Percentiles rank a stretch among this genome's conserved stretches.
phyloP scores from a whole-genome alignment of 2,329 filamentous ascomycete genomes.

The Huntiella bhutanensis region DNA sequence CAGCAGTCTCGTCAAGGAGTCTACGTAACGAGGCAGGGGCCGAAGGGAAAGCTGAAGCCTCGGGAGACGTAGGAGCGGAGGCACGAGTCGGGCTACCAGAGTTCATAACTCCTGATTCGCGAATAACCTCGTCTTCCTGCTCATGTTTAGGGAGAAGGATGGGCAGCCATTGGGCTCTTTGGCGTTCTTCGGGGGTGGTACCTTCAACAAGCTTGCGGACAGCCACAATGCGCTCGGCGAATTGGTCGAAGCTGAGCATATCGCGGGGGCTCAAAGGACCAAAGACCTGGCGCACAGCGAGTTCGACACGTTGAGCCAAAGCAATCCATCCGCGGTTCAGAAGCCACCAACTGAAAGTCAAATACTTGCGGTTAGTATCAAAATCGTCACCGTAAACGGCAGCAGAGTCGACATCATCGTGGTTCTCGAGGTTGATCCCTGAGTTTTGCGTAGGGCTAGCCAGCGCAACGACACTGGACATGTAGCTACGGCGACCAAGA shows the following conservation, averaged over 20 bases:
- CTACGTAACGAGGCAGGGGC: constrained; percentile 42
- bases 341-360: constrained; percentile 97
- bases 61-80: constrained; percentile 2
- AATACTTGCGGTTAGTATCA: constrained; percentile 83
- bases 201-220: constrained; percentile 77
- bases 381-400: constrained; percentile 83
- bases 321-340: constrained; percentile 78
- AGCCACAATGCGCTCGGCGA: constrained; percentile 64
- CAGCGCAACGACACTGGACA: constrained; percentile 84
- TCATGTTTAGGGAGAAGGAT: constrained; percentile 65
- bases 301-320: constrained; percentile 61
- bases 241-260: constrained; percentile 60
- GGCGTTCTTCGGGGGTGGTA: constrained; percentile 21
- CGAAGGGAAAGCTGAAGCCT: constrained; percentile 16
- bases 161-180: constrained; percentile 50
- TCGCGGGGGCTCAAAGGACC: constrained; percentile 77
- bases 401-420: constrained; percentile 72
- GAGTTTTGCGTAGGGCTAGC: constrained; percentile 56
- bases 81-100: constrained; percentile 19
- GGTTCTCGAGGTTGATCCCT: constrained; percentile 77
- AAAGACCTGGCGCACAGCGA: constrained; percentile 78
- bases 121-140: constrained; percentile 67
- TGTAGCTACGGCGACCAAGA: constrained; percentile 81
- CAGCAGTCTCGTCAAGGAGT: constrained; percentile 85
- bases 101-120: constrained; percentile 61